Evolutionary conservation across 164 flowering plant genomes (phyloP).

Genomic region (Sedum album): DNA sequence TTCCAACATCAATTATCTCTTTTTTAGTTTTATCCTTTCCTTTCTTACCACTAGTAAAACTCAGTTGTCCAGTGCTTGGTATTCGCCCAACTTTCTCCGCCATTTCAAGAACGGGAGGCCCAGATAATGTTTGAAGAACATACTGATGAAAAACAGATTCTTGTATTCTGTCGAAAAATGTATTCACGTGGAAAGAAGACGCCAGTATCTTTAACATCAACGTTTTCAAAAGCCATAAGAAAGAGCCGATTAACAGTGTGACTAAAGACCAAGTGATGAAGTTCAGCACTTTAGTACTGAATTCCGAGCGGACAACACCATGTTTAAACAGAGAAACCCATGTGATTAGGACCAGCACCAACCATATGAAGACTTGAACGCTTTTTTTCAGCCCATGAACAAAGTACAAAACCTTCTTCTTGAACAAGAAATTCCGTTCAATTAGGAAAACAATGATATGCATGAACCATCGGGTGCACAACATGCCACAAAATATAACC

Average conservation of each 20-base stretch:
- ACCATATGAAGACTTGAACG: constrained; percentile 48
- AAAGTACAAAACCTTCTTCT: constrained; percentile 56
- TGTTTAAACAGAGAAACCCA: constrained; percentile 42
- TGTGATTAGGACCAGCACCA: constrained; percentile 34
- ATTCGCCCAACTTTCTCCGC: constrained; percentile 27
- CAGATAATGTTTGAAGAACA: constrained; percentile 49
- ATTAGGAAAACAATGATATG: constrained; percentile 47
- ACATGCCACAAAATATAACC: constrained; percentile 51
- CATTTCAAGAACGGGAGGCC: constrained; percentile 37
- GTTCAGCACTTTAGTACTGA: constrained; percentile 22
- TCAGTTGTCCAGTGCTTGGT: constrained; percentile 28
- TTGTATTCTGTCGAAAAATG: constrained; percentile 64
- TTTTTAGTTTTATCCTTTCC: constrained; percentile 18
- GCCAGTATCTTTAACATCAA: constrained; percentile 48
- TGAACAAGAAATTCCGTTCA: constrained; percentile 46
- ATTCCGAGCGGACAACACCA: constrained; percentile 26
- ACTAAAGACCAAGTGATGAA: constrained; percentile 38
- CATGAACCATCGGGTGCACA: constrained; percentile 44
- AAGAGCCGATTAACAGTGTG: constrained; percentile 39
- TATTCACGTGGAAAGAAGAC: constrained; percentile 46
- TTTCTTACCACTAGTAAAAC: constrained; percentile 20
- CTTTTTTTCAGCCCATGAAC: constrained; percentile 57
- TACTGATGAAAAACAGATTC: constrained; percentile 60
- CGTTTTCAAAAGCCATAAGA: constrained; percentile 54
- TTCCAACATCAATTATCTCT: constrained; percentile 41